These are phyloP conservation scores for Saccharum officinarum DNA, from an alignment of 176 grass and related monocot species.

Conservation along the genomic window DNA sequence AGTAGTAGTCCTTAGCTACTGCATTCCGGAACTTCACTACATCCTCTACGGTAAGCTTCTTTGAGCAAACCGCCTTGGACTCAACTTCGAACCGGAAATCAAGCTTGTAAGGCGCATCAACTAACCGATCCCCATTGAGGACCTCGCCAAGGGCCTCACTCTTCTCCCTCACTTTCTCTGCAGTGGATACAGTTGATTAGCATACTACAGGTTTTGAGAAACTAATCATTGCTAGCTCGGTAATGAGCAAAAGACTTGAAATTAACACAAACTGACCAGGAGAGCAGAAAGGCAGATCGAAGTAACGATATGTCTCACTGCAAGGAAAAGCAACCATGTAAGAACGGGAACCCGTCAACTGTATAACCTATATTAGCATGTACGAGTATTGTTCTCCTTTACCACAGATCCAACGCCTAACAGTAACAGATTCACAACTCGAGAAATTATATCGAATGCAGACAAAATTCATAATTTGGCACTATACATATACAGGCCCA, in stretches of 20 bases:
- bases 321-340: constrained; percentile 26
- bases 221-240: background rate
- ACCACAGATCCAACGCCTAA: constrained; percentile 26
- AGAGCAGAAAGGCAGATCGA: constrained; percentile 91
- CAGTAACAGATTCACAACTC: background rate
- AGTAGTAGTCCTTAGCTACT: constrained; percentile 91
- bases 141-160: constrained; percentile 87
- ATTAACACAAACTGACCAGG: constrained; percentile 53
- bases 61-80: constrained; percentile 73
- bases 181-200: constrained; percentile 7
- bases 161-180: constrained; percentile 92
- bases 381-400: background rate
- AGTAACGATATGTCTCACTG: constrained; percentile 97
- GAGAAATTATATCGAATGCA: background rate
- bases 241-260: background rate
- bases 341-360: background rate
- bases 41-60: constrained; percentile 73
- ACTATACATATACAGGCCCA: background rate
- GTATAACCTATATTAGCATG: background rate
- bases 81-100: constrained; percentile 57
- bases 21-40: constrained; percentile 71
- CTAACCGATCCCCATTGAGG: constrained; percentile 86
- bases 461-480: background rate
- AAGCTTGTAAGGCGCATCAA: constrained; percentile 97
- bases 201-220: background rate